Evolutionary conservation across 148 eudicot species (phyloP).

Genomic region (Pharnaceum exiguum): DNA sequence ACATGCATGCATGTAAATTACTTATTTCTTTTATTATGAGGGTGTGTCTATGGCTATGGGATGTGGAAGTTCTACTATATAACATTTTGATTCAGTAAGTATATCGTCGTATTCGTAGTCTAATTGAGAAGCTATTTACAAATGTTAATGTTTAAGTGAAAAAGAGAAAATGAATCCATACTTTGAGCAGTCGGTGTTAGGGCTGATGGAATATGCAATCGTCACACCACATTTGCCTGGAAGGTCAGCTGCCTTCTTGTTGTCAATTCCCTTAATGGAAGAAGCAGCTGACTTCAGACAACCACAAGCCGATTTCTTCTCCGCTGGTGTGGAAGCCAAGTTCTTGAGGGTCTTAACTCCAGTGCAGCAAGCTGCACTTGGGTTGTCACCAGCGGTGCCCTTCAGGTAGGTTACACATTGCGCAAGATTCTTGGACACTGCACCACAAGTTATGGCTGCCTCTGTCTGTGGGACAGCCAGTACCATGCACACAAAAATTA

Average conservation of each 20-base stretch:
- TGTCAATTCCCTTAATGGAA: neutral
- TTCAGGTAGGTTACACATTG: conserved; percentile 27
- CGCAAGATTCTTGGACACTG: neutral
- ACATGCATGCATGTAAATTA: too few relatives aligned
- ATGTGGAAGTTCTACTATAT: too few relatives aligned
- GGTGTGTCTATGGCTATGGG: too few relatives aligned
- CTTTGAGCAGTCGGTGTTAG: conserved; percentile 35
- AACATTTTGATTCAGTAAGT: too few relatives aligned
- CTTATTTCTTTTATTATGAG: too few relatives aligned
- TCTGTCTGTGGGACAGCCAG: conserved; percentile 15
- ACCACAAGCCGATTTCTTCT: conserved; percentile 20
- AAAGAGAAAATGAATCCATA: conserved; percentile 5
- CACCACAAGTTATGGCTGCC: conserved; percentile 27
- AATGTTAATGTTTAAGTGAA: too few relatives aligned
- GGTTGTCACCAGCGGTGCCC: conserved; percentile 11
- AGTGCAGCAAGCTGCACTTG: conserved; percentile 9
- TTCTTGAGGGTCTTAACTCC: conserved; percentile 19
- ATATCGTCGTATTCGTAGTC: too few relatives aligned
- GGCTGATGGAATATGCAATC: conserved; percentile 29
- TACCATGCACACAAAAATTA: conserved; percentile 23
- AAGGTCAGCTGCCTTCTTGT: conserved; percentile 17
- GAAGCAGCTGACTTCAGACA: conserved; percentile 28
- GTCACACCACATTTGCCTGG: conserved; percentile 34
- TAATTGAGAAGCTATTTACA: too few relatives aligned
- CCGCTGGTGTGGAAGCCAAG: conserved; percentile 16